Evolutionary conservation across 1,139 yeast genomes (phyloP).

Genomic region (Hyphopichia fennica): DNA sequence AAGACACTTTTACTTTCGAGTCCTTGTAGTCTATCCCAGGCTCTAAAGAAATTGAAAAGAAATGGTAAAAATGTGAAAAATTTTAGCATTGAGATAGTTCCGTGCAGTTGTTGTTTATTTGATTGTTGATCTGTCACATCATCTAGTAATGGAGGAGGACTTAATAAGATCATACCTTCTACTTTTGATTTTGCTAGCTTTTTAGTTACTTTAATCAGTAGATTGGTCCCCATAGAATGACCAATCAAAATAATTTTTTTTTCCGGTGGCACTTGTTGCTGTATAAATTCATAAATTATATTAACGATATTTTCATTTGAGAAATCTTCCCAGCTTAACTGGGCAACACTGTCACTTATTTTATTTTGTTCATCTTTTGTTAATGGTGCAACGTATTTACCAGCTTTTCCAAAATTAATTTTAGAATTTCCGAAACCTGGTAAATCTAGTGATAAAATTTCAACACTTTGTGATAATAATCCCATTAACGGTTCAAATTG

Average conservation of each 20-base stretch:
- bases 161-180: conserved; percentile 47
- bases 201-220: conserved; percentile 50
- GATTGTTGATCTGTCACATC: conserved; percentile 16
- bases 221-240: conserved; percentile 75
- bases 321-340: conserved; percentile 46
- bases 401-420: conserved; percentile 13
- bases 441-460: conserved; percentile 62
- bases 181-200: conserved; percentile 39
- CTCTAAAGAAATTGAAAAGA: conserved; percentile 55
- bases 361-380: conserved; percentile 22
- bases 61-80: conserved; percentile 45
- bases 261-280: conserved; percentile 37
- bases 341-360: conserved; percentile 29
- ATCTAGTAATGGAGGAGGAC: conserved; percentile 55
- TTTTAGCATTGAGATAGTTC: conserved; percentile 15
- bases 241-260: conserved; percentile 60
- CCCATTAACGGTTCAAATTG: conserved; percentile 71
- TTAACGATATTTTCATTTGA: conserved; percentile 50
- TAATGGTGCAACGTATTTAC: conserved; percentile 23
- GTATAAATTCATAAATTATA: conserved; percentile 41
- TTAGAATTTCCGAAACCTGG: conserved; percentile 75
- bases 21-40: conserved; percentile 64
- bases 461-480: conserved; percentile 64
- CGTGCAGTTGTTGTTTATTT: conserved; percentile 4
- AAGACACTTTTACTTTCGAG: conserved; percentile 55